Evolutionary conservation across 148 eudicot species (phyloP), one percentile per base, ranked within the genome.

Genomic region (Mesembryanthemum crystallinum): DNA sequence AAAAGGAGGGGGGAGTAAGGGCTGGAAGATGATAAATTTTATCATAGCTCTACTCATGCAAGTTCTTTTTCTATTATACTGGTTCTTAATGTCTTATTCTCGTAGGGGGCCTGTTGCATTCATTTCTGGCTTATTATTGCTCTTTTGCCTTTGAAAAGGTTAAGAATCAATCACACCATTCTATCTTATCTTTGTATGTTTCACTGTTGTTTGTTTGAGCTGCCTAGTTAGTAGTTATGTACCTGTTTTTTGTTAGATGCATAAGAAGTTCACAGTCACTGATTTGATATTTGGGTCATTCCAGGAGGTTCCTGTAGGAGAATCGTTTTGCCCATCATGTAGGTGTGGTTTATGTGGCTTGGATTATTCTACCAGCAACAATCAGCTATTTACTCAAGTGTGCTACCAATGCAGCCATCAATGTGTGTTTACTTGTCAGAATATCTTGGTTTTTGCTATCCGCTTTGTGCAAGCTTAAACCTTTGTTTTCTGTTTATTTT

Each of bases 361-460:
- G 64, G 73, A 71, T 60, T 64, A 69, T 75, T 74, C 78, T 77
- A 51, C 73, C 23, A 39, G 54, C 18, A 77, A 71, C 54, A 74
- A 70, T 43, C 61, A 73, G 63, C 49, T 23, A 28, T 80, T 80
- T 62, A 77, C 85, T 66, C 77, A 80, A 61, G 76, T 70, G 64
- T 85, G 88, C 72, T 85, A 82, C 67, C 88, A 85, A 58, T 85
- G 88, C 76, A 80, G 85, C 77, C 85, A 81, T 49, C 83, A 71
- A 80, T 85, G 88, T 85, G 27, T 23, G 85, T 76, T 67, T 71
- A 69, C 57, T 25, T 59, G 64, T 58, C 33, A 28, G 33, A 73
- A 33, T 67, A 29, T 54, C 58, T 55, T 35, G 72, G 35, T 12
- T 65, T 57, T 52, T 61, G 21, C 67, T 37, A 18, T 61, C 72